Evolutionary conservation across 441 rosid species (phyloP), one percentile per base, ranked within the genome.

Genomic region (Monsonia emarginata): DNA sequence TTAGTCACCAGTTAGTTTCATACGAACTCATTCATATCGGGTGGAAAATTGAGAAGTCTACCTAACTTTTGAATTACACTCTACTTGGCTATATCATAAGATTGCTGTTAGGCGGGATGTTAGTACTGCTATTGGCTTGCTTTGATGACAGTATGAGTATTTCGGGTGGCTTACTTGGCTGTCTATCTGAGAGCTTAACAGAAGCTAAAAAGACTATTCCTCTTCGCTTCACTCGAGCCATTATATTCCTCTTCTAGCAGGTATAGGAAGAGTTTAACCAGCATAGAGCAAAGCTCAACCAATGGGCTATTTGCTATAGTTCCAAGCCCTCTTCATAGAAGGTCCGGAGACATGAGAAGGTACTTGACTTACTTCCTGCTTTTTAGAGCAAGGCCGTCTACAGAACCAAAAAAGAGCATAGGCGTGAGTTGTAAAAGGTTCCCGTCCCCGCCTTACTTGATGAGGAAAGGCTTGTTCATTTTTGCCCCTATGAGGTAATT

Each of bases 91-190:
- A 42, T 42, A 42, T 42, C 50, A 42, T 42, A 42, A 42, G 50
- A 42, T 42, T 42, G 14, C 50, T 42, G 50, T 42, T 42, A 42
- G 50, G 50, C 50, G 50, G 50, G 50, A 42, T 42, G 50, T 42
- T 42, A 42, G 50, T 42, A 42, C 50, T 42, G 50, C 50, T 42
- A 42, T 42, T 42, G 50, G 50, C 50, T 42, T 42, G 50, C 50
- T 42, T 42, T 42, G 50, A 42, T 42, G 50, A 42, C 50, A 42
- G 50, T 42, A 42, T 42, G 50, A 42, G 50, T 42, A 42, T 42
- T 42, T 42, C 50, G 50, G 50, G 50, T 42, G 50, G 50, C 50
- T 42, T 14, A 42, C 50, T n/a, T 42, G 50, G 50, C 50, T 42
- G 50, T 42, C 50, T 42, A 42, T 42, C 50, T 42, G 50, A 42